Percentiles rank a stretch among this genome's conserved stretches.
Conservation (phyloP, 495 filamentous ascomycete genomes). For the Xanthoparmelia taractica region DNA sequence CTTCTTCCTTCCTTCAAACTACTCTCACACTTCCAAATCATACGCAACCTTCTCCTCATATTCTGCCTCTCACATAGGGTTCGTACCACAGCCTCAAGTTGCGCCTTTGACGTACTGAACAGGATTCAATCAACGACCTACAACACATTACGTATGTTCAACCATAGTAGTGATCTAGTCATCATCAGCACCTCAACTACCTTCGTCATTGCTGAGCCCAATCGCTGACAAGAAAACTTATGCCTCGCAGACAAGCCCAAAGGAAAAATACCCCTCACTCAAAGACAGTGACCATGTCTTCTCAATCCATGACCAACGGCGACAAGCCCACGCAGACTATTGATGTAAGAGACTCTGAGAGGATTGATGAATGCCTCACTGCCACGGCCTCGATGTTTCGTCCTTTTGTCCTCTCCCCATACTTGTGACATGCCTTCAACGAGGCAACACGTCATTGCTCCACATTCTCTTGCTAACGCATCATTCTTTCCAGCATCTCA, state of each 20-base stretch:
- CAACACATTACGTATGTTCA: background rate
- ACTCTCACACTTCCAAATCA: background rate
- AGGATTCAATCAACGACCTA: background rate
- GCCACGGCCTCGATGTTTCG: conserved; percentile 2
- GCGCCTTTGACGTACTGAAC: no score
- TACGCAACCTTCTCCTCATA: background rate
- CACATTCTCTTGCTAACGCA: conserved; percentile 13
- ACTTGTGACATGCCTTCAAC: background rate
- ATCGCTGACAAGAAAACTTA: background rate
- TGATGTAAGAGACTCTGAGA: conserved; percentile 9
- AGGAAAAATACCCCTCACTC: background rate
- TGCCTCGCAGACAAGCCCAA: background rate
- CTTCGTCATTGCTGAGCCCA: background rate
- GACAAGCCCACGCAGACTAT: conserved; percentile 15
- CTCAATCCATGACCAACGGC: conserved; percentile 20
- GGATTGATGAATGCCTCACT: background rate
- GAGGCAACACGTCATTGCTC: background rate
- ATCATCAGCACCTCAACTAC: background rate
- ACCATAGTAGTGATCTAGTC: no score
- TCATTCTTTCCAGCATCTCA: conserved; percentile 56
- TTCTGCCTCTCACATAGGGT: background rate
- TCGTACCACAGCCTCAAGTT: background rate
- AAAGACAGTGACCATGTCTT: conserved; percentile 12
- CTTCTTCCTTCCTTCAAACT: background rate
- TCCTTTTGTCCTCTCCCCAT: background rate